Base-by-base conservation (phyloP, 1,284 basidiomycete species). In the Kwoniella shivajii region DNA sequence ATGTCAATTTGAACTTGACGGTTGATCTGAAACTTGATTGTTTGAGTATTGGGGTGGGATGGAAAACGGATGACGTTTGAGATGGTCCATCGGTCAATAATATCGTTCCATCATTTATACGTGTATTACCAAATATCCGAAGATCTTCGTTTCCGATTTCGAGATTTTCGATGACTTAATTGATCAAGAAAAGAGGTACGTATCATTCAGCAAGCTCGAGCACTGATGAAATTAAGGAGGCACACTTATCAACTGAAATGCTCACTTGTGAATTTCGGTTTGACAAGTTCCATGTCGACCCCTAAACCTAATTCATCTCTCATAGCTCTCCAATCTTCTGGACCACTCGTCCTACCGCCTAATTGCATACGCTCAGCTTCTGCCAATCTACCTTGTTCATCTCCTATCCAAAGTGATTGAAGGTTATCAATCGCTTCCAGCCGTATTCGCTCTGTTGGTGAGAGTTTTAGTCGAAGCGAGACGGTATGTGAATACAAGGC, bases 281-380 rank as follows among this genome's bases (percentile, higher is more conserved):
- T 56, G 13, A 29, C 20, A 6, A 56, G 38, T 14, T 24, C 30
- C 39, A 33, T 14, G 4, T 27, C 27, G 16, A n/a, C n/a, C n/a
- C 30, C 37, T 13, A 54, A 30, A 0, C 78, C 78, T 31, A 71
- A 60, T 60, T 81, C 80, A n/a, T 73, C 71, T 27, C 80, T 57
- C 45, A 56, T 63, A 34, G 67, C 68, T 44, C 75, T 71, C 80
- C 80, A 81, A 26, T 80, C 80, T n/a, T 66, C 66, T 0, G 78
- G 73, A 13, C 80, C 80, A 39, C 77, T 79, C 31, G 69, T 58
- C 11, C 80, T 56, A 3, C 76, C 76, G 2, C 67, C 61, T 46
- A 77, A 64, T 3, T 72, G 66, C 16, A 60, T 61, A 4, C 29
- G 29, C 33, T 70, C 66, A 3, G 71, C 74, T 46, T 72, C 68